Conservation (phyloP, 768 basidiomycete genomes). For the Boletus coccyginus region DNA sequence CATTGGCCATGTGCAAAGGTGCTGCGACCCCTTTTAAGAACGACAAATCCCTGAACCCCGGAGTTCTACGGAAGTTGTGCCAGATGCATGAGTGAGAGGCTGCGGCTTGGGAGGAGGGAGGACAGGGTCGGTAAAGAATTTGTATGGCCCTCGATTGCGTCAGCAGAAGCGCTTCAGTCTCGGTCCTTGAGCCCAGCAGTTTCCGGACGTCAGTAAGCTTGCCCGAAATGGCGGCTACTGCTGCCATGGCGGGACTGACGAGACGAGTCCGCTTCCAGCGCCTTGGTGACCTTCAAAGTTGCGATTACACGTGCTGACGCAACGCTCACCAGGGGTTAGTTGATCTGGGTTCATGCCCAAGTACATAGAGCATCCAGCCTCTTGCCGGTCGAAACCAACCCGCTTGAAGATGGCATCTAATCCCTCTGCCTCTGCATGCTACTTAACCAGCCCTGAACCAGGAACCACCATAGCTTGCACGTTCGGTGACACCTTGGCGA, state of each 20-base stretch:
- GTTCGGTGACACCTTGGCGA: slow-evolving; percentile 68
- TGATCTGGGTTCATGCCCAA: slow-evolving; percentile 96
- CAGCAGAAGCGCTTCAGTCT: slow-evolving; percentile 49
- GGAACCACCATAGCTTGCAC: slow-evolving; percentile 91
- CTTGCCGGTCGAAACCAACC: slow-evolving; percentile 93
- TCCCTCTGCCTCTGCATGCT: slow-evolving; percentile 88
- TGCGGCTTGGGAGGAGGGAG: slow-evolving; percentile 53
- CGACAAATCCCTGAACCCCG: slow-evolving; percentile 59
- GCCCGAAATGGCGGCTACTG: slow-evolving; percentile 85
- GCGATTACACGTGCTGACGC: slow-evolving; percentile 89
- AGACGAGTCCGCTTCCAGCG: slow-evolving; percentile 84
- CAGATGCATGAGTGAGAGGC: slow-evolving; percentile 32
- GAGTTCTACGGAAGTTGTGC: slow-evolving; percentile 29
- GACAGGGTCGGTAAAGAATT: slow-evolving; percentile 74
- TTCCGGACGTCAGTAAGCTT: slow-evolving; percentile 83
- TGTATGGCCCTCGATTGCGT: slow-evolving; percentile 69
- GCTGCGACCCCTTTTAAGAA: slow-evolving; percentile 73
- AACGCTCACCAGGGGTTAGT: slow-evolving; percentile 75
- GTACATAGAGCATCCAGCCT: slow-evolving; percentile 96
- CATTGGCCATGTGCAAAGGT: slow-evolving; percentile 77
- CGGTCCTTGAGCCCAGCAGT: slow-evolving; percentile 50
- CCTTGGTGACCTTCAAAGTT: slow-evolving; percentile 92
- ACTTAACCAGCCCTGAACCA: slow-evolving; percentile 86
- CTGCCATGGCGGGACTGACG: slow-evolving; percentile 89
- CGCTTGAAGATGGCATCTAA: slow-evolving; percentile 83